Base-by-base conservation (phyloP, 2,329 filamentous ascomycete species). In the Paecilomyces dactylethromorphus region DNA sequence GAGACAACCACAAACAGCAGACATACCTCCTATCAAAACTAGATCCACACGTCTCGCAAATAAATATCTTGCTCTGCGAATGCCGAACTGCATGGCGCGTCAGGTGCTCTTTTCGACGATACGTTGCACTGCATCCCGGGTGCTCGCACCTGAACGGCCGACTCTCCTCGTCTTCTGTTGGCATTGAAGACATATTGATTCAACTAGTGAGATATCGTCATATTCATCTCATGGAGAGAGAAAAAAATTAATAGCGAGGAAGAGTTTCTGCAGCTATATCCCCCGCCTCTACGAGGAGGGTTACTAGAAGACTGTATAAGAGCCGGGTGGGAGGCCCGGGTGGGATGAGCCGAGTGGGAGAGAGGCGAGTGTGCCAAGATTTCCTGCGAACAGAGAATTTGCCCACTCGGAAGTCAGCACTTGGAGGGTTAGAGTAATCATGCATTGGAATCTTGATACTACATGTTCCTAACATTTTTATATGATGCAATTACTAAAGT, bases 41-140 rank as follows among this genome's bases (percentile, higher is more conserved):
- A 22, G 45, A 10, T 7, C 54, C 53, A 53, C 60, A 62, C 2
- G 51, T 54, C 54, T 39, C 15, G 32, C 60, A 62, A 49, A n/a
- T 49, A 54, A 54, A 58, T 11, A 45, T 29, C 13, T 15, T 33
- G 4, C 49, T 24, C 31, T 56, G 53, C 12, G 26, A 51, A 50
- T 62, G 60, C 31, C 56, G 53, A 7, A 56, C 53, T 31, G 54
- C 39, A 50, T 68, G 66, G 35, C 65, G 62, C 35, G 63, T 62
- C 6, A 68, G 56, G 57, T 68, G 66, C 56, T 68, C 66, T 59
- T 63, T 68, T 52, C 64, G 66, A 18, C 53, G 60, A 60, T 68
- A 68, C 24, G 53, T 60, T 3, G 64, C 61, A n/a, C 51, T 57
- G 49, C 66, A 68, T 32, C 54, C 60, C 7, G 65, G 65, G 53